Evolutionary conservation across 192 early-diverging fungal species (phyloP).

Genomic region (Coemansia sp.): DNA sequence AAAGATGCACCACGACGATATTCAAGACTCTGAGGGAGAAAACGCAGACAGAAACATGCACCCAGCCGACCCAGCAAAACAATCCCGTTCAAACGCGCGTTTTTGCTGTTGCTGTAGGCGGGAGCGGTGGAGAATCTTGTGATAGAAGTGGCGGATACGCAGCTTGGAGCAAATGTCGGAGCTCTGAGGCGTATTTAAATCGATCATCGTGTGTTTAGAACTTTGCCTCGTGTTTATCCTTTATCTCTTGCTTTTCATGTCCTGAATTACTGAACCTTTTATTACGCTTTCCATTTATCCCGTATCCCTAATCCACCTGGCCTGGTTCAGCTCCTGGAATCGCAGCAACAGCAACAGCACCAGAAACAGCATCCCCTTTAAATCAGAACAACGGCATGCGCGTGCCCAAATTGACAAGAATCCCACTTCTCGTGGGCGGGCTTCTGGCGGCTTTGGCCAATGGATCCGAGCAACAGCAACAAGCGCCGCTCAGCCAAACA

Average conservation of each 20-base stretch:
- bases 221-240: neutral
- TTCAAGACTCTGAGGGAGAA: no score
- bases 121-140: no score
- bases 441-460: conserved; percentile 1
- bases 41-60: no score
- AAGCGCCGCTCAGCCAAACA: conserved; percentile 9
- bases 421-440: neutral
- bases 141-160: no score
- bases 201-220: neutral
- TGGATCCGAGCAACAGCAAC: neutral
- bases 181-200: no score
- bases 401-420: neutral
- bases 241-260: neutral
- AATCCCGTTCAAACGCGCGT: no score
- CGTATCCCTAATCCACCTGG: neutral
- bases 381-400: neutral
- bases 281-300: neutral
- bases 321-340: neutral
- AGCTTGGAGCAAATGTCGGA: no score
- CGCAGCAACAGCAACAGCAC: neutral
- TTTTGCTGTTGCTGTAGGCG: no score
- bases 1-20: no score
- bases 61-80: no score
- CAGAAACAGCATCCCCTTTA: no score
- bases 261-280: neutral